Base-by-base conservation (phyloP, 306 rosid species). In the Pyrus betulifolia region DNA sequence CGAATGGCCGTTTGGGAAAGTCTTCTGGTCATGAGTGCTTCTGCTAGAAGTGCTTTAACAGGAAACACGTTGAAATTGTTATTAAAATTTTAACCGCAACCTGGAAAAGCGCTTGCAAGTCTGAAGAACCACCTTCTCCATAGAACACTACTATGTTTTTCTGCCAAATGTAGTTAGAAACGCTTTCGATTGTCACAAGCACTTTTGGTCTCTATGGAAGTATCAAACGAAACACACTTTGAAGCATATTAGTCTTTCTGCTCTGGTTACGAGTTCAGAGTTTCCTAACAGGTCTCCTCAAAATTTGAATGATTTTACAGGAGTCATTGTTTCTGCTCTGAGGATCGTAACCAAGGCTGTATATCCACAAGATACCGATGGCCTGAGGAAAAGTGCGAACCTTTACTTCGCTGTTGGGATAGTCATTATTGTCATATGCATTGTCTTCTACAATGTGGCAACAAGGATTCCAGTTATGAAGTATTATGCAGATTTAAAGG, bases 341-440 rank as follows among this genome's bases (percentile, higher is more conserved):
- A 91, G 99, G 82, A 82, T 95, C 76, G 35, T 90, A 71, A 89
- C 98, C 3, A 95, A 95, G 85, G 91, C 97, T 35, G 85, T 90
- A 21, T 95, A 81, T 78, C 44, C 96, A 19, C 97, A 95, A 89
- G 90, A 87, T 78, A 88, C 87, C 27, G 45, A 75, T 0, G 97
- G 98, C 60, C 80, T 95, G 77, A 88, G 85, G 70, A 84, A 85
- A 73, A 92, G 97, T 75, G 97, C 96, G 40, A 90, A 84, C 82
- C 96, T 95, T 21, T 95, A 90, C 81, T 95, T 95, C n/a, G 49
- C 79, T 3, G 97, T 92, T 44, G 79, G 91, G 62, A 86, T 95
- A 54, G 89, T 86, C n/a, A 71, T 90, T 38, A 76, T 89, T 90
- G 82, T 84, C 63, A 52, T 95, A 59, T 90, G 96, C 87, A 72